These are phyloP conservation scores for Neospora caninum DNA, from an alignment of 169 alveolate species.

Conservation along the genomic window DNA sequence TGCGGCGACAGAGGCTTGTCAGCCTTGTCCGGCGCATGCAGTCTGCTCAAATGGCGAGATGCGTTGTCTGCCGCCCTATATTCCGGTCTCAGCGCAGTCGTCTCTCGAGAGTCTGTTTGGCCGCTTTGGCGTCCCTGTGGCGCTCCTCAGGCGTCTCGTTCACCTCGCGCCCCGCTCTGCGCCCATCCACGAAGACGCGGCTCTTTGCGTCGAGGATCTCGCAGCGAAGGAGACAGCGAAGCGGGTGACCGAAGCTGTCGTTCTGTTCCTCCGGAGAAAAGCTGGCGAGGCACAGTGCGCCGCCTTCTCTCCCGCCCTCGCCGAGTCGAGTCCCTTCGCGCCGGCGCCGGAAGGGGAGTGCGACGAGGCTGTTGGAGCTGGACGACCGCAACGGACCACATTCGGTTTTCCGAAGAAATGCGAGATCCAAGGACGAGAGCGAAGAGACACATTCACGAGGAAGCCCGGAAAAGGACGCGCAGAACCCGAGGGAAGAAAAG, in stretches of 20 bases:
- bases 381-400: no score
- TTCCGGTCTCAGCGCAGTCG: not conserved
- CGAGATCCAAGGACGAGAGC: not conserved
- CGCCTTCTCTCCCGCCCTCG: not conserved
- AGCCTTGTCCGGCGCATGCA: conserved; percentile 12
- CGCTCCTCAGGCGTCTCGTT: not conserved
- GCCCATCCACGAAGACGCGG: not conserved
- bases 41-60: conserved; percentile 6
- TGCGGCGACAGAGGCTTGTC: not conserved
- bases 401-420: not conserved
- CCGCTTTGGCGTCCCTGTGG: not conserved
- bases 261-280: not conserved
- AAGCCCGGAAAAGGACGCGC: not conserved
- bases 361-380: not conserved
- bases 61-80: conserved; percentile 25
- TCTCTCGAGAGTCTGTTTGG: not conserved
- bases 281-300: conserved; percentile 32
- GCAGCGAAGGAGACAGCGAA: not conserved
- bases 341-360: not conserved
- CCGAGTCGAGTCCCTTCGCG: not conserved
- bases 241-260: not conserved
- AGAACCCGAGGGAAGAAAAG: not conserved
- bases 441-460: not conserved
- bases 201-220: not conserved
- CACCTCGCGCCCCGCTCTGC: not conserved